Base-by-base conservation (phyloP, 208 protist genomes). In the Crithidia bombi region DNA sequence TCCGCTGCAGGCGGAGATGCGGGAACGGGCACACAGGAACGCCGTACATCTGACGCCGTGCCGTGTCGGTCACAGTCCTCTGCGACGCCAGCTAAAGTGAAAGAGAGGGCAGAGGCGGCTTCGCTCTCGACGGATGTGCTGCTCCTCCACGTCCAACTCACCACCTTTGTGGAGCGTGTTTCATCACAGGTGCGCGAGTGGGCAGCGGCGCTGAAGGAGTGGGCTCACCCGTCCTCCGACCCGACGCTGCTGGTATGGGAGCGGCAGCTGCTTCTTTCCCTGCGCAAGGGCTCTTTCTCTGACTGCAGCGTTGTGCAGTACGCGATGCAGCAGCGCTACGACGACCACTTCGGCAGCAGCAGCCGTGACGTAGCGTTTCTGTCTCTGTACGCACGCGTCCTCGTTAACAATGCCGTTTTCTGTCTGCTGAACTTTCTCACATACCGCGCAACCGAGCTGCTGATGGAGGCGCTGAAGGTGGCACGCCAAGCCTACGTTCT, bases 371-470 rank as follows among this genome's bases (percentile, higher is more conserved):
- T 63, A 32, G 68, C 65, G 11, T 81, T 86, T 28, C 71, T 89
- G 15, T 58, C 55, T n/a, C 70, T 94, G 12, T 82, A 92, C 75
- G 79, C 77, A 39, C 86, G 85, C 26, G 75, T 80, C 28, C 65
- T 90, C 11, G 70, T 80, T 28, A 91, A 91, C 79, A 89, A 87
- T 56, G 89, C 84, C 14, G 76, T 80, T n/a, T 89, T 92, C 49
- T 89, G 86, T 61, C 76, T 92, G 33, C 66, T 87, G 28, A 85
- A 85, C 68, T 82, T 80, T 46, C 82, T 88, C 50, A 51, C 75
- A 5, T 61, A 73, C 41, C 68, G 75, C 21, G 80, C 84, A 38
- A 66, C 79, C 62, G 59, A 75, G 59, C 66, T 87, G 21, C 57
- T 91, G 35, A 61, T 55, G 33, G 59, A 89, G 75, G 84, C 84